Evolutionary conservation across 2,329 filamentous ascomycete genomes (phyloP).

Genomic region (Canariomyces notabilis): DNA sequence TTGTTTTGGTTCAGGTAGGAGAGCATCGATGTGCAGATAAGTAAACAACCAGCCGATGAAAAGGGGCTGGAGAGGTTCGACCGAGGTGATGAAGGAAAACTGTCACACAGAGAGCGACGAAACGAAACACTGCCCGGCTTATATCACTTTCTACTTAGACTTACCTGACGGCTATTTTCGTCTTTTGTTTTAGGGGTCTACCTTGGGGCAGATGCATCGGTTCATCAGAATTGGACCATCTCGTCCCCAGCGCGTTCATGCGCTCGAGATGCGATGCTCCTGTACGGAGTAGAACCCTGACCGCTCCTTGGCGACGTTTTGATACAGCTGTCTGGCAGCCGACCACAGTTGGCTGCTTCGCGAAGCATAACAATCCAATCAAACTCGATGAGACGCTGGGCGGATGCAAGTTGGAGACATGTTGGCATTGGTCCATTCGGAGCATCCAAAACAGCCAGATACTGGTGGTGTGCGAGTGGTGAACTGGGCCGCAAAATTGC

Average conservation of each 20-base stretch:
- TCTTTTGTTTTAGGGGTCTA: neutral
- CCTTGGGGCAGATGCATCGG: neutral
- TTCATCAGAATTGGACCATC: neutral
- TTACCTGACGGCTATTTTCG: neutral
- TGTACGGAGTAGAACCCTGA: neutral
- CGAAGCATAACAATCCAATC: conserved; percentile 21
- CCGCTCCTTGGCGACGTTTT: neutral
- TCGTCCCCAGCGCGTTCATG: conserved; percentile 15
- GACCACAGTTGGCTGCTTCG: neutral
- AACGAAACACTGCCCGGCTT: neutral
- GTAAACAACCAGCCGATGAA: neutral
- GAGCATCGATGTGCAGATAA: neutral
- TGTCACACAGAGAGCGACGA: neutral
- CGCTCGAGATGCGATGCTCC: too few species aligned
- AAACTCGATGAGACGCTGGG: conserved; percentile 17
- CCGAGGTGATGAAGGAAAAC: too few species aligned
- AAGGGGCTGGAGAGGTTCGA: neutral
- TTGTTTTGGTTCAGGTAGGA: neutral
- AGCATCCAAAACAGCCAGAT: too few species aligned
- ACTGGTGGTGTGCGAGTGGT: too few species aligned
- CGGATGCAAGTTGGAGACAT: conserved; percentile 6
- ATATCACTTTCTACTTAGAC: neutral
- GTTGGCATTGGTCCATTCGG: too few species aligned
- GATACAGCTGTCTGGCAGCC: conserved; percentile 4
- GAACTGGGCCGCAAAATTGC: too few species aligned